Conservation (phyloP, 2,329 filamentous ascomycete species). For the Ploettnerulaceae sp. region DNA sequence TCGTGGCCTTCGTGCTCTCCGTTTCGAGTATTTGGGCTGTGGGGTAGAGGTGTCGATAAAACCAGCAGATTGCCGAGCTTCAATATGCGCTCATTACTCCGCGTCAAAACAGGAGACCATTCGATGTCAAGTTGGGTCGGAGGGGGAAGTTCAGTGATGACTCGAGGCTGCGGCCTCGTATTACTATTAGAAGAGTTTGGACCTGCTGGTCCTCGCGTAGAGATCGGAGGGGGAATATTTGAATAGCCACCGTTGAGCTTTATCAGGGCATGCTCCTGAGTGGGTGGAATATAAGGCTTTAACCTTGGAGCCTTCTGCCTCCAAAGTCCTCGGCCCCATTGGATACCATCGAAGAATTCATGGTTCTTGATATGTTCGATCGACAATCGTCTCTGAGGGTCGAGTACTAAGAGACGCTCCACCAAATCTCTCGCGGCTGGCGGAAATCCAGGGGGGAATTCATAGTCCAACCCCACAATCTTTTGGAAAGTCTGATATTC, state of each 20-base stretch:
- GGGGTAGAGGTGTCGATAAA: slow-evolving; percentile 69
- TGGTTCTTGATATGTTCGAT: slow-evolving; percentile 97
- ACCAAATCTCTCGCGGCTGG: slow-evolving; percentile 81
- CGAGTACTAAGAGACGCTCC: slow-evolving; percentile 83
- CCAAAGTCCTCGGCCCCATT: slow-evolving; percentile 83
- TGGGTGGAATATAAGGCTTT: slow-evolving; percentile 74
- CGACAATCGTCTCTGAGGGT: slow-evolving; percentile 76
- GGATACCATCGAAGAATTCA: slow-evolving; percentile 84
- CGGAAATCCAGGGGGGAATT: slow-evolving; percentile 87
- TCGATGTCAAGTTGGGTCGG: slow-evolving; percentile 96
- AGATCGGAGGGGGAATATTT: slow-evolving; percentile 29
- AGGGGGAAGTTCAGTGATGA: slow-evolving; percentile 94
- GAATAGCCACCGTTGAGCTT: slow-evolving; percentile 56
- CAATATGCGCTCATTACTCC: slow-evolving; percentile 86
- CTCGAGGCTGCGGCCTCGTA: slow-evolving; percentile 61
- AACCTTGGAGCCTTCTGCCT: slow-evolving; percentile 82
- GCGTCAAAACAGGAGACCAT: slow-evolving; percentile 92
- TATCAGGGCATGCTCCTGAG: slow-evolving; percentile 69
- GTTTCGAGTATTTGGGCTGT: slow-evolving; percentile 66
- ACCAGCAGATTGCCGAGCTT: slow-evolving; percentile 91
- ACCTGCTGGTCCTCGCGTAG: slow-evolving; percentile 33
- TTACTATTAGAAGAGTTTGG: slow-evolving; percentile 36
- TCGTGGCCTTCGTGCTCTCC: slow-evolving; percentile 68
- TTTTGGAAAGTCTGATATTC: slow-evolving; percentile 99
- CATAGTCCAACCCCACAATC: slow-evolving; percentile 90